Percentiles rank a stretch among this genome's conserved stretches.
Conservation (phyloP, 257 asterid genomes). For the Echites panduratus region DNA sequence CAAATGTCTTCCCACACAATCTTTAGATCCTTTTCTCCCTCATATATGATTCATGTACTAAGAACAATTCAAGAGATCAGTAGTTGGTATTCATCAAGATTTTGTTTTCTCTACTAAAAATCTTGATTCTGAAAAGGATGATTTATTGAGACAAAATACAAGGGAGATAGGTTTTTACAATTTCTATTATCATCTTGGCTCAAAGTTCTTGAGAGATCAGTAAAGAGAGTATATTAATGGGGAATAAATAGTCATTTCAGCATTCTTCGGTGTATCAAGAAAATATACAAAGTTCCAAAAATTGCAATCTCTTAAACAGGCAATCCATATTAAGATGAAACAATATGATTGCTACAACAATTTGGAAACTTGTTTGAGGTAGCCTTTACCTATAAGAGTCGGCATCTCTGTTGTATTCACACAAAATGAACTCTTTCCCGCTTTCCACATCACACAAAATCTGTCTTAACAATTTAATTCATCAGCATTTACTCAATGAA, state of each 20-base stretch:
- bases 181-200: neutral
- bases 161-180: neutral
- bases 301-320: neutral
- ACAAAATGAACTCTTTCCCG: slow-evolving; percentile 84
- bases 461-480: slow-evolving; percentile 34
- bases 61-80: neutral
- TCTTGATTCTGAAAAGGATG: neutral
- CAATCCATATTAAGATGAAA: neutral
- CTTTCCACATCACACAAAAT: slow-evolving; percentile 68
- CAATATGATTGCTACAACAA: neutral
- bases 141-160: neutral
- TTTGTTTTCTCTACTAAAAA: neutral
- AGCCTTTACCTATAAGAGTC: slow-evolving; percentile 81
- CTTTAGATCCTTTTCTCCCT: neutral
- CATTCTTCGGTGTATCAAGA: neutral
- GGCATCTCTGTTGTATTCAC: slow-evolving; percentile 98
- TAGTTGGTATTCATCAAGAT: neutral
- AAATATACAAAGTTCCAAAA: neutral
- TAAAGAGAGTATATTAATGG: neutral
- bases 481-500: slow-evolving; percentile 10
- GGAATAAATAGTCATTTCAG: neutral
- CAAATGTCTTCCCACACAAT: neutral
- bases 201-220: neutral
- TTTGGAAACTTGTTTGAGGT: neutral
- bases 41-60: neutral